Percentiles rank a stretch among this genome's conserved stretches.
These are phyloP conservation scores for Persicaria tinctoria DNA, from an alignment of 148 eudicot species.

Conservation along the genomic window DNA sequence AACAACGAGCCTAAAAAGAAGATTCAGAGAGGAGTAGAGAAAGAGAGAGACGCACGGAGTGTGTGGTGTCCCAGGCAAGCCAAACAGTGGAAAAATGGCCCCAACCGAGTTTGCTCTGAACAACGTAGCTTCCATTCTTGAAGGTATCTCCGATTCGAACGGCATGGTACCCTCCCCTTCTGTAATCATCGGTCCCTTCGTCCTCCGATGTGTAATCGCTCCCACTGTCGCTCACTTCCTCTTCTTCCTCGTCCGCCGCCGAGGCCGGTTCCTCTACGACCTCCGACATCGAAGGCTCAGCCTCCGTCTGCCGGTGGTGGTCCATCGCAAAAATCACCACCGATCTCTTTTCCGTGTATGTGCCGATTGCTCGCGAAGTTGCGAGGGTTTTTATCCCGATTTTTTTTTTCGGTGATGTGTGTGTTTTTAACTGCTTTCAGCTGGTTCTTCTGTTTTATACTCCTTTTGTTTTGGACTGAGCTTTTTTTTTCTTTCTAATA, in stretches of 20 bases:
- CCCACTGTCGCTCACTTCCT: slow-evolving; percentile 29
- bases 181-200: slow-evolving; percentile 48
- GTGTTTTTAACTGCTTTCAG: neutral
- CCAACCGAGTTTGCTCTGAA: slow-evolving; percentile 89
- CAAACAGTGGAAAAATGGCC: slow-evolving; percentile 93
- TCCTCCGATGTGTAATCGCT: slow-evolving; percentile 58
- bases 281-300: slow-evolving; percentile 13
- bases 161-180: slow-evolving; percentile 62
- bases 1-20: neutral
- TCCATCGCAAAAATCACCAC: slow-evolving; percentile 12
- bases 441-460: too few relatives aligned
- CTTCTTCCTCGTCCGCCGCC: slow-evolving; percentile 21
- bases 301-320: slow-evolving; percentile 9
- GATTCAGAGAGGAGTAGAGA: neutral
- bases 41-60: slow-evolving; percentile 32
- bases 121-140: slow-evolving; percentile 55
- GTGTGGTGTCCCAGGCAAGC: slow-evolving; percentile 76
- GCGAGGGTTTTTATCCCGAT: slow-evolving; percentile 1
- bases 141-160: slow-evolving; percentile 64
- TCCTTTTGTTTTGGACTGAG: too few relatives aligned
- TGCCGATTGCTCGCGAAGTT: neutral
- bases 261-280: slow-evolving; percentile 10
- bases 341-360: neutral
- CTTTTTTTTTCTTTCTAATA: too few relatives aligned
- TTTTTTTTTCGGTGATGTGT: neutral